These are phyloP conservation scores for Candolleomyces eurysporus DNA, from an alignment of 768 basidiomycete genomes.

Conservation along the genomic window DNA sequence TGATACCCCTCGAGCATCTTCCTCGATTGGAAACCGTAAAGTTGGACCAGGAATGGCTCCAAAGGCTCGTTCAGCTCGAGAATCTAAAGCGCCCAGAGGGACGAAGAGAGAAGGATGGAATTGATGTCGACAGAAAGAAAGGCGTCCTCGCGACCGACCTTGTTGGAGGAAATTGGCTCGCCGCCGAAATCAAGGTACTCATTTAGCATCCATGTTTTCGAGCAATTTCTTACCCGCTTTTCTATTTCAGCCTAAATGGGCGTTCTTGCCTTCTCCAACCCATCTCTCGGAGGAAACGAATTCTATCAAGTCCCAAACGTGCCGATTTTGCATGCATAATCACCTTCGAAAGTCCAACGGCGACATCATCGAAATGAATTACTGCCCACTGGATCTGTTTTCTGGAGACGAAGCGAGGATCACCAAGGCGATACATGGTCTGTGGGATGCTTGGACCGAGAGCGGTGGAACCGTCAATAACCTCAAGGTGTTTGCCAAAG, in stretches of 20 bases:
- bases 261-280: constrained; percentile 68
- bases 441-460: constrained; percentile 73
- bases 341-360: constrained; percentile 45
- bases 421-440: constrained; percentile 55
- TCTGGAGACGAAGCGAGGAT: constrained; percentile 66
- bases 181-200: constrained; percentile 85
- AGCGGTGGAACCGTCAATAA: constrained; percentile 75
- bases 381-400: constrained; percentile 91
- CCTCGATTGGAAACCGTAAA: constrained; percentile 53
- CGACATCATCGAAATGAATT: constrained; percentile 41
- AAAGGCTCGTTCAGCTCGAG: constrained; percentile 42
- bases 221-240: constrained; percentile 7
- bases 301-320: constrained; percentile 64
- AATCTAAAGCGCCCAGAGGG: constrained; percentile 53
- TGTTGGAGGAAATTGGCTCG: constrained; percentile 59
- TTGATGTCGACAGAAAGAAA: constrained; percentile 54
- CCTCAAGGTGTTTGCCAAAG: constrained; percentile 73
- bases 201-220: background rate
- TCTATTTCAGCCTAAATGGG: constrained; percentile 87
- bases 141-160: constrained; percentile 82
- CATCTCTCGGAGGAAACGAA: constrained; percentile 61
- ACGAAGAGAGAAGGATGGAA: constrained; percentile 52
- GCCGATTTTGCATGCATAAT: constrained; percentile 91
- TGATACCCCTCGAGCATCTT: constrained; percentile 62
- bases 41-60: constrained; percentile 58